phyloP scores from a whole-genome alignment of 1,284 basidiomycete species.

The Trichosporon faecale region DNA sequence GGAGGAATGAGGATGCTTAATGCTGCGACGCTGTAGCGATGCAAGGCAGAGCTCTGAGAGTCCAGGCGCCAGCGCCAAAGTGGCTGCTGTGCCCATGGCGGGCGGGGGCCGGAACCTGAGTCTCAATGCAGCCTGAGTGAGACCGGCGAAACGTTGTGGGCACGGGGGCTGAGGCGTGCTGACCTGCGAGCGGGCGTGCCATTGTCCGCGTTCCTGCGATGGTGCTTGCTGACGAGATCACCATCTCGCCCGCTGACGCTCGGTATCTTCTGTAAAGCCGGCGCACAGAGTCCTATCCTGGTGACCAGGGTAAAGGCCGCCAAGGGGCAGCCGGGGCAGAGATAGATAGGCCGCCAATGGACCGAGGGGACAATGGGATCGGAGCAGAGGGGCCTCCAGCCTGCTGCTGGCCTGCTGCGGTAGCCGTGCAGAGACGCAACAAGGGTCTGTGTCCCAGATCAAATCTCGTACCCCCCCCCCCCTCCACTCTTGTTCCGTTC shows the following conservation, averaged over 20 bases:
- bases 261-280: background rate
- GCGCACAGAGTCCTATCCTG: background rate
- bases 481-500: background rate
- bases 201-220: background rate
- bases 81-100: background rate
- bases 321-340: background rate
- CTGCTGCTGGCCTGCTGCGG: background rate
- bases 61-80: background rate
- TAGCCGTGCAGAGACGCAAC: background rate
- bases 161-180: background rate
- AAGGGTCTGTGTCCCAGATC: background rate
- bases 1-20: background rate
- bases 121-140: background rate
- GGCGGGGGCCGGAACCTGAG: background rate
- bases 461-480: background rate
- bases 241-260: background rate
- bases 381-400: background rate
- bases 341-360: background rate
- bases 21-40: background rate
- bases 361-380: background rate
- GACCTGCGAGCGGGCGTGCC: background rate
- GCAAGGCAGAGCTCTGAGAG: no score
- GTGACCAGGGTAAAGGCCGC: background rate
- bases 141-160: background rate
- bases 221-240: background rate